phyloP scores from a whole-genome alignment of 2,329 filamentous ascomycete species.

The Graphilbum fragrans region DNA sequence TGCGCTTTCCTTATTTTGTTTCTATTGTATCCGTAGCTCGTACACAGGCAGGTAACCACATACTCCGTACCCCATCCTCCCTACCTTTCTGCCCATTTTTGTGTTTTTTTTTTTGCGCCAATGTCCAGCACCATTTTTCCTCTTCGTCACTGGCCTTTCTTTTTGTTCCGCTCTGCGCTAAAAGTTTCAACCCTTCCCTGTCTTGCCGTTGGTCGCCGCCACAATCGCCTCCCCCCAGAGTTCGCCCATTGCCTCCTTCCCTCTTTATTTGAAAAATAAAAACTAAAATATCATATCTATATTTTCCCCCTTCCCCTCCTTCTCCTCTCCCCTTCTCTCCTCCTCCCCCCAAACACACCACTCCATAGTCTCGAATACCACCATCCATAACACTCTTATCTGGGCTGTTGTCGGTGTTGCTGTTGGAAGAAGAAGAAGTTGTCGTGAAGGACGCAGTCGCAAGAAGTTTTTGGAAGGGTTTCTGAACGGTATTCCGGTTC shows the following conservation, averaged over 20 bases:
- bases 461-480: conserved; percentile 2
- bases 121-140: not conserved
- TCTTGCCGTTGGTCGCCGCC: conserved; percentile 6
- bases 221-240: conserved; percentile 4
- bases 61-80: too few relatives aligned
- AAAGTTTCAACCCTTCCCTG: conserved; percentile 1
- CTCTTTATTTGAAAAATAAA: not conserved
- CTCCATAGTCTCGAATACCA: conserved; percentile 6
- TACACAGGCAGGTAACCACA: too few relatives aligned
- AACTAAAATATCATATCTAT: conserved; percentile 4
- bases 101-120: not conserved
- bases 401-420: conserved; percentile 13
- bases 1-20: conserved; percentile 7
- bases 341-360: conserved; percentile 10
- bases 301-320: conserved; percentile 9
- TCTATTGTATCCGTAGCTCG: not conserved
- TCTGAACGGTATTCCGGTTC: conserved; percentile 1
- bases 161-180: conserved; percentile 2
- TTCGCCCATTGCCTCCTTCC: conserved; percentile 5
- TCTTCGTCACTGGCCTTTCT: not conserved
- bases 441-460: conserved; percentile 8
- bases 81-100: not conserved
- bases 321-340: conserved; percentile 11
- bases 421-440: conserved; percentile 14
- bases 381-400: conserved; percentile 5